A percentile compares a stretch with the other conserved stretches of the same genome.
Evolutionary conservation across 129 eudicot genomes (phyloP).

Genomic region (Arctium lappa): DNA sequence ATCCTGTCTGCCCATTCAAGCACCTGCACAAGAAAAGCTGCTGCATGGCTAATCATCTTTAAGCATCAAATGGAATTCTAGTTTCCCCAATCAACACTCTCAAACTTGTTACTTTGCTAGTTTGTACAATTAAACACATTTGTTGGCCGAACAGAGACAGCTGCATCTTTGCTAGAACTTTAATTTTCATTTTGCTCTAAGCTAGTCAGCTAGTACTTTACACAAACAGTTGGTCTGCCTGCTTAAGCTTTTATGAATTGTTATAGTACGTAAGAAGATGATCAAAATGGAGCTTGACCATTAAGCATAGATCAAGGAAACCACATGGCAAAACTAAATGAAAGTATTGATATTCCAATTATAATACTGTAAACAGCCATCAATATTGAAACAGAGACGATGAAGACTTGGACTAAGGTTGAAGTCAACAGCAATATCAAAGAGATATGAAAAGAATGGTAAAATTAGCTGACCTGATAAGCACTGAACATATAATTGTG

Average conservation of each 20-base stretch:
- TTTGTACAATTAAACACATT: not conserved
- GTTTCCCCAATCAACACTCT: not conserved
- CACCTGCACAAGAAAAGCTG: not conserved
- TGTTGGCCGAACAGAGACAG: not conserved
- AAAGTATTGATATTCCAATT: not conserved
- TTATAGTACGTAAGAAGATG: not conserved
- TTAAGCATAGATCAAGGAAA: not conserved
- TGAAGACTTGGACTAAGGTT: constrained; percentile 18
- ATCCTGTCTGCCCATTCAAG: not conserved
- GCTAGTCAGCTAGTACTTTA: not conserved
- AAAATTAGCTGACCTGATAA: constrained; percentile 27
- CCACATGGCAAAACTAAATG: not conserved
- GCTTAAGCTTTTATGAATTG: not conserved
- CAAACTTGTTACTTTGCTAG: not conserved
- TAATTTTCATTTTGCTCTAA: not conserved
- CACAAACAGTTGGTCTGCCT: not conserved
- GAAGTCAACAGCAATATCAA: constrained; percentile 26
- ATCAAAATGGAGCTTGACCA: constrained; percentile 10
- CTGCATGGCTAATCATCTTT: not conserved
- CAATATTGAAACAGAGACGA: not conserved
- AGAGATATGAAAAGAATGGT: not conserved
- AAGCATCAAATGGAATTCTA: not conserved
- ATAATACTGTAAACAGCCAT: constrained; percentile 1
- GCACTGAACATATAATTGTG: not conserved
- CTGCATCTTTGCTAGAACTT: not conserved